Evolutionary conservation across 2,329 filamentous ascomycete genomes (phyloP).

Genomic region (Paramyrothecium roridum): DNA sequence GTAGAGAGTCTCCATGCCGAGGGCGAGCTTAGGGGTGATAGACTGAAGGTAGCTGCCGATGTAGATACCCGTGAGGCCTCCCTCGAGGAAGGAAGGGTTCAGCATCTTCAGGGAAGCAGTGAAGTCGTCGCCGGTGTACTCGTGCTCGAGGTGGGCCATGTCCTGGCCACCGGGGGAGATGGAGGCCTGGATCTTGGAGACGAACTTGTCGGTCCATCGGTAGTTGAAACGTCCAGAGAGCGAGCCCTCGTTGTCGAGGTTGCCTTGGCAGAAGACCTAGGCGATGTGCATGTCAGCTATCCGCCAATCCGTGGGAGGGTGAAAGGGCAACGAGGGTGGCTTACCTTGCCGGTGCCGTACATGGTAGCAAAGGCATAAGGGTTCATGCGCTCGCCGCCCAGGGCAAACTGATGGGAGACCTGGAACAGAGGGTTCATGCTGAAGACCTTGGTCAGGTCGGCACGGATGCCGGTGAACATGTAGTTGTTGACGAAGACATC

Average conservation of each 20-base stretch:
- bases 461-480: constrained; percentile 94
- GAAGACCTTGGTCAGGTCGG: constrained; percentile 95
- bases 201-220: constrained; percentile 75
- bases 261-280: constrained; percentile 93
- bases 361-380: constrained; percentile 94
- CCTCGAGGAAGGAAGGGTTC: constrained; percentile 92
- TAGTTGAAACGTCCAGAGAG: constrained; percentile 91
- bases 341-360: constrained; percentile 88
- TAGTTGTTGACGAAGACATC: constrained; percentile 95
- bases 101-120: constrained; percentile 88
- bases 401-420: constrained; percentile 93
- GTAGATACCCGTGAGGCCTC: constrained; percentile 89
- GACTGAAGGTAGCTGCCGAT: constrained; percentile 95
- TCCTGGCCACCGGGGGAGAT: constrained; percentile 78
- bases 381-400: constrained; percentile 89
- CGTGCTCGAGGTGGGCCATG: constrained; percentile 91
- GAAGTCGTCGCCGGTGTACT: constrained; percentile 93
- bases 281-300: constrained; percentile 8
- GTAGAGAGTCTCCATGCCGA: constrained; percentile 92
- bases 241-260: constrained; percentile 86
- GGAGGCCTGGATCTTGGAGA: constrained; percentile 86
- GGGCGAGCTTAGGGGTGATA: constrained; percentile 78
- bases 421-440: constrained; percentile 93
- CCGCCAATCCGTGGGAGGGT: not conserved
- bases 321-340: constrained; percentile 6